Evolutionary conservation across 192 early-diverging fungal genomes (phyloP), one percentile per base, ranked within the genome.

Genomic region (Linnemannia exigua): DNA sequence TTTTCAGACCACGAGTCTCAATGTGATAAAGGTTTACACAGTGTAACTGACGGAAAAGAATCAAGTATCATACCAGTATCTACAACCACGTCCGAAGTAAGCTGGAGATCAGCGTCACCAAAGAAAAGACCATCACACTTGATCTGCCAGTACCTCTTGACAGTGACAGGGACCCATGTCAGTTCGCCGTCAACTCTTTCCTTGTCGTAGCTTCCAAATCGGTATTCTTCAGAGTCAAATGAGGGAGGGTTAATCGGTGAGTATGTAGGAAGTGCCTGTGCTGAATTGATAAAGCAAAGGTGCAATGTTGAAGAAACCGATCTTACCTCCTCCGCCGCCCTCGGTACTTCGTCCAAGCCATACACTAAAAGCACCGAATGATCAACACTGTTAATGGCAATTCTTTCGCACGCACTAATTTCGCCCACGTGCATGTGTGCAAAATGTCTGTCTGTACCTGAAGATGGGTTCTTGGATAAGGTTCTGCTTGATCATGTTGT

Each of bases 121-220:
- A 89, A 71, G 31, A 75, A 82, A 37, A 91, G 79, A 1, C 84
- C 78, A 7, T 83, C 75, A 38, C 89, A 71, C 20, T 79, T 66
- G 16, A 91, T 74, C 66, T 89, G 87, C 94, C 94, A 95, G 84
- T 93, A 94, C 63, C 88, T 87, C 63, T 91, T 88, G 36, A 87
- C 82, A 3, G 87, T 92, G 20, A 91, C 81, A 14, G 89, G 87
- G 17, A 89, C 81, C 70, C 86, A 89, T n/a, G 82, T 91, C 50
- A 91, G 54, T 22, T 79, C 69, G 66, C 90, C 90, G 9, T 77
- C 79, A 28, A 91, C 72, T 33, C 88, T 67, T 17, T 80, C 76
- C 3, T 25, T 58, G 11, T 91, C 85, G 63, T 90, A 90, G 3
- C 89, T 89, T 74, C 90, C 90, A 38, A 91, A 91, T n/a, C 88